phyloP scores from a whole-genome alignment of 2,329 filamentous ascomycete species.

The Didymosphaeria variabile region DNA sequence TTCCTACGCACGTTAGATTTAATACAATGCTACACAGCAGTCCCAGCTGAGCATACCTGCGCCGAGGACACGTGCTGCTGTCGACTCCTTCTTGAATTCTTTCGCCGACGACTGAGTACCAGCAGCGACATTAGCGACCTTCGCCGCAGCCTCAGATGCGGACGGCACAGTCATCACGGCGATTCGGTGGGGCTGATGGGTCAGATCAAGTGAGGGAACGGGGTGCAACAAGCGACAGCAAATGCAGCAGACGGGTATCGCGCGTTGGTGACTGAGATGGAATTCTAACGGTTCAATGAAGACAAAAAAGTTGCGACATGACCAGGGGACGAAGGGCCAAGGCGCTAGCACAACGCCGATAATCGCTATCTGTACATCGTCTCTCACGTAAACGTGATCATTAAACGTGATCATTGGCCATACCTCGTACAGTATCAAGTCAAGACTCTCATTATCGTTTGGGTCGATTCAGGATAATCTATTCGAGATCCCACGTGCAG shows the following conservation, averaged over 20 bases:
- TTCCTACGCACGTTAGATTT: constrained; percentile 65
- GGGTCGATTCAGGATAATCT: background rate
- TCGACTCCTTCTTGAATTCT: constrained; percentile 85
- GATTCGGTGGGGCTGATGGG: background rate
- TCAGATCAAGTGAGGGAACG: background rate
- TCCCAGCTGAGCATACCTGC: constrained; percentile 71
- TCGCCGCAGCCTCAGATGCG: constrained; percentile 39
- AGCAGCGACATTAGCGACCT: constrained; percentile 39
- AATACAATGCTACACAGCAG: no score
- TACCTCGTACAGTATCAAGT: no score
- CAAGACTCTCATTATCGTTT: background rate
- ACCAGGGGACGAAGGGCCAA: constrained; percentile 15
- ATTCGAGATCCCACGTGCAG: background rate
- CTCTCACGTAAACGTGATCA: background rate
- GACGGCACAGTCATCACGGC: constrained; percentile 39
- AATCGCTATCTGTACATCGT: constrained; percentile 16
- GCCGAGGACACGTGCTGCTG: constrained; percentile 84
- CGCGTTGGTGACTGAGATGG: constrained; percentile 6
- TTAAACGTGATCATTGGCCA: no score
- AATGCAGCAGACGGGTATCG: constrained; percentile 3
- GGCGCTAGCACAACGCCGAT: constrained; percentile 13
- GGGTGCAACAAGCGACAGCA: constrained; percentile 14
- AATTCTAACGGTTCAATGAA: constrained; percentile 1
- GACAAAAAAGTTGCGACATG: constrained; percentile 21
- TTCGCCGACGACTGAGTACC: constrained; percentile 58